phyloP scores from a whole-genome alignment of 257 asterid species.

The Solanum appendiculatum region DNA sequence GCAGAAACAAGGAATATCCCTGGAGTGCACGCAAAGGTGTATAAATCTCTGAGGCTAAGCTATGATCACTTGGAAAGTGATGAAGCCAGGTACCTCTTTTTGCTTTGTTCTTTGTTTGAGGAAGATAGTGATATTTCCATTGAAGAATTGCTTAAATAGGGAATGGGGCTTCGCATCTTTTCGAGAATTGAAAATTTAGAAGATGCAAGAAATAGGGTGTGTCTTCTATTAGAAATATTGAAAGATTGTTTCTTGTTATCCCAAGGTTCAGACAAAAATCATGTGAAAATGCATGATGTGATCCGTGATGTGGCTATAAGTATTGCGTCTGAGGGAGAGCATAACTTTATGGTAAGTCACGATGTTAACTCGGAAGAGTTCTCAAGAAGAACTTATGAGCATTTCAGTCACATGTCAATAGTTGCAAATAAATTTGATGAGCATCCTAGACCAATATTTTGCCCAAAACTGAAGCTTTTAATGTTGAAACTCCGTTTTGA shows the following conservation, averaged over 20 bases:
- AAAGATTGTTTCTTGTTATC: neutral
- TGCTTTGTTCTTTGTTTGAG: neutral
- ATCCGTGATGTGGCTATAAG: neutral
- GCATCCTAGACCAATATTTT: neutral
- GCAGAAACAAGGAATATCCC: neutral
- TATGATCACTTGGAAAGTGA: neutral
- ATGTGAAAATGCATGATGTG: slow-evolving; percentile 6
- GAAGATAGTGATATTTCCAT: neutral
- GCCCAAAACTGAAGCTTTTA: neutral
- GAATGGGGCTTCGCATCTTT: neutral
- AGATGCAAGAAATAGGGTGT: neutral
- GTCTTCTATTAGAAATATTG: neutral
- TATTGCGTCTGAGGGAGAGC: neutral
- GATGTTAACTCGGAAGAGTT: neutral
- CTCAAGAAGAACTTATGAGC: neutral
- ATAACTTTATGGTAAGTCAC: neutral
- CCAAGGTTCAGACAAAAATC: neutral
- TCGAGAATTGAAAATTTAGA: neutral
- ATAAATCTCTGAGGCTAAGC: slow-evolving; percentile 3
- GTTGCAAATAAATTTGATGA: neutral
- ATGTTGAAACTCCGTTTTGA: neutral
- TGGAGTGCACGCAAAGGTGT: neutral
- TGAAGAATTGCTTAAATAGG: neutral
- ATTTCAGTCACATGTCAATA: neutral
- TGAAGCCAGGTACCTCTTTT: neutral